Percentiles rank a stretch among this genome's conserved stretches.
Conservation (phyloP, 2,329 filamentous ascomycete genomes). For the Huntiella decipiens region DNA sequence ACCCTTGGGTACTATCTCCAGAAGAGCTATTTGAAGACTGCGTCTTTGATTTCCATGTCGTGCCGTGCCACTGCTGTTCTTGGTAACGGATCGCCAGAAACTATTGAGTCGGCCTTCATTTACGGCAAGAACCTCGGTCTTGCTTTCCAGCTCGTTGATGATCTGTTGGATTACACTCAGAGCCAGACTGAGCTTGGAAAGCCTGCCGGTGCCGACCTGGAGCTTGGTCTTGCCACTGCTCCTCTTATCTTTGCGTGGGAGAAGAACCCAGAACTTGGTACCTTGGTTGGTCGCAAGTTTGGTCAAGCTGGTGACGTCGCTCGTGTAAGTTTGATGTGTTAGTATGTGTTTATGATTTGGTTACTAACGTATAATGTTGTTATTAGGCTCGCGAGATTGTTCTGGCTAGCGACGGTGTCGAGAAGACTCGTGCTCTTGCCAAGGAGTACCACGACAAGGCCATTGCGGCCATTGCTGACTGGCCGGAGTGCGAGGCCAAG, state of each 20-base stretch:
- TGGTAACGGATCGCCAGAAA: conserved; percentile 54
- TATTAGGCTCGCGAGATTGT: conserved; percentile 71
- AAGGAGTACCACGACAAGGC: conserved; percentile 83
- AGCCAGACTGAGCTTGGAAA: conserved; percentile 76
- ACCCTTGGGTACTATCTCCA: conserved; percentile 85
- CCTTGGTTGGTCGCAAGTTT: conserved; percentile 84
- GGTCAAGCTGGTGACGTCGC: conserved; percentile 63
- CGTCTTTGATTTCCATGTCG: conserved; percentile 87
- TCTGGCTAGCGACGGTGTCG: conserved; percentile 63
- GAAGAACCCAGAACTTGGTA: conserved; percentile 63
- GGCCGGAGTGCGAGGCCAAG: conserved; percentile 92
- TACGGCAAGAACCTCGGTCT: conserved; percentile 89
- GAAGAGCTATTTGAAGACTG: conserved; percentile 96
- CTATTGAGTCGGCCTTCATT: conserved; percentile 76
- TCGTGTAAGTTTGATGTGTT: conserved; percentile 38
- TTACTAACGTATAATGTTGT: conserved; percentile 21
- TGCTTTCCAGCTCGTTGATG: conserved; percentile 93
- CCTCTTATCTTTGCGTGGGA: conserved; percentile 94
- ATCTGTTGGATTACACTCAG: conserved; percentile 92
- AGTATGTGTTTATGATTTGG: background rate
- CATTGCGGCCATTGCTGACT: conserved; percentile 60
- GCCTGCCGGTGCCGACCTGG: conserved; percentile 81
- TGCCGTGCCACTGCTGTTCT: conserved; percentile 79
- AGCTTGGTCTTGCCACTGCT: conserved; percentile 83
- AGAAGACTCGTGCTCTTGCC: conserved; percentile 78